Percentiles rank a stretch among this genome's conserved stretches.
These are phyloP conservation scores for Stephania japonica DNA, from an alignment of 164 flowering plant genomes.

Conservation along the genomic window DNA sequence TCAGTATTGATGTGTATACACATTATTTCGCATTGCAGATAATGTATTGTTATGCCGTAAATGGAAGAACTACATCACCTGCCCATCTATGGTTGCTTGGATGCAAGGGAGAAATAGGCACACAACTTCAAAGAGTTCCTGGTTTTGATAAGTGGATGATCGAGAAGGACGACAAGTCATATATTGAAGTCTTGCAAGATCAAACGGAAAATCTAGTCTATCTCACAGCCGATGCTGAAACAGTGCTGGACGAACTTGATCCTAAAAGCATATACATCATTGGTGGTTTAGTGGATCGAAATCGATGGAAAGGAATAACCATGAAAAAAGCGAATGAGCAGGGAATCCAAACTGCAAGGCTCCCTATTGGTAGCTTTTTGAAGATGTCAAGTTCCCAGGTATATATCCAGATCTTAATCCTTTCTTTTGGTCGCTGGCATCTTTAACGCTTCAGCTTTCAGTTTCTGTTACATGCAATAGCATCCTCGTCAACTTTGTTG, in stretches of 20 bases:
- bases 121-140: conserved; percentile 56
- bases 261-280: conserved; percentile 62
- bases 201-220: conserved; percentile 76
- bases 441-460: not conserved
- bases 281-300: conserved; percentile 94
- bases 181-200: conserved; percentile 69
- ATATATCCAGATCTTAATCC: not conserved
- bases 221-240: conserved; percentile 89
- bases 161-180: conserved; percentile 65
- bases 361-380: conserved; percentile 78
- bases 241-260: conserved; percentile 65
- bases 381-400: conserved; percentile 98
- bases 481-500: not conserved
- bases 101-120: conserved; percentile 64
- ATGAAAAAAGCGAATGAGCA: conserved; percentile 86
- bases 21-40: no score
- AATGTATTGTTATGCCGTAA: conserved; percentile 89
- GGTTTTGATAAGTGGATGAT: conserved; percentile 87
- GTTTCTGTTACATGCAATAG: not conserved
- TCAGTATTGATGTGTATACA: no score
- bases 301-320: conserved; percentile 91
- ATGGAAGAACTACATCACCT: conserved; percentile 55
- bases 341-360: conserved; percentile 83
- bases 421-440: no score
- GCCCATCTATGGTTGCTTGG: conserved; percentile 90